Conservation (phyloP, 129 eudicot genomes). For the Chrysanthemum seticuspe region DNA sequence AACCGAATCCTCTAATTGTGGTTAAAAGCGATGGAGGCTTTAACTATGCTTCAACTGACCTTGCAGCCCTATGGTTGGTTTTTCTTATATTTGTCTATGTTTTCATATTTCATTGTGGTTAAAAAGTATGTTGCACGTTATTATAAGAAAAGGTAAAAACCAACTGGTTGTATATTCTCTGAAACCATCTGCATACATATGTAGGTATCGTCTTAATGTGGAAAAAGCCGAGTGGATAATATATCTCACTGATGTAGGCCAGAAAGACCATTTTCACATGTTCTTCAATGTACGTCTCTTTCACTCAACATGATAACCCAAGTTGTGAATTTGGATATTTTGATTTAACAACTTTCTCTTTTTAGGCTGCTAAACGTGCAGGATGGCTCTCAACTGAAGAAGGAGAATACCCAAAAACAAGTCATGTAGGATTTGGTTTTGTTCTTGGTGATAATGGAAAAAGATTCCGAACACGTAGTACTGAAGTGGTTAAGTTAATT, state of each 20-base stretch:
- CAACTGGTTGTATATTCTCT: not conserved
- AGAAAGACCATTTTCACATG: constrained; percentile 94
- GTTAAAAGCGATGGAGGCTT: constrained; percentile 93
- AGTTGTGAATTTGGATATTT: not conserved
- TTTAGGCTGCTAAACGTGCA: constrained; percentile 84
- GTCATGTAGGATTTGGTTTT: constrained; percentile 96
- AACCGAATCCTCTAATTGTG: constrained; percentile 79
- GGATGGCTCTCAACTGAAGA: constrained; percentile 91
- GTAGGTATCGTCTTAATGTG: constrained; percentile 91
- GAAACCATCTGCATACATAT: not conserved
- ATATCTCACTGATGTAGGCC: constrained; percentile 94
- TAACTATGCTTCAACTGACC: constrained; percentile 98
- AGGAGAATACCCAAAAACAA: constrained; percentile 60
- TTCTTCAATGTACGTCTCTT: constrained; percentile 72
- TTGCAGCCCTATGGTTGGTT: constrained; percentile 88
- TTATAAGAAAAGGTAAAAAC: not conserved
- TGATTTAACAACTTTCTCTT: not conserved
- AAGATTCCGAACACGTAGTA: constrained; percentile 17
- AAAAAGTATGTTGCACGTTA: too few relatives aligned
- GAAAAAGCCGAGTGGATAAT: constrained; percentile 95
- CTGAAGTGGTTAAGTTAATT: constrained; percentile 62
- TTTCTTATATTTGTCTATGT: not conserved
- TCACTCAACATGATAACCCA: not conserved
- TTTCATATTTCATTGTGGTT: too few relatives aligned
- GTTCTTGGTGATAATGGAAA: constrained; percentile 97